Evolutionary conservation across 2,329 filamentous ascomycete species (phyloP).

Genomic region (Aaosphaeria pasadenensis): DNA sequence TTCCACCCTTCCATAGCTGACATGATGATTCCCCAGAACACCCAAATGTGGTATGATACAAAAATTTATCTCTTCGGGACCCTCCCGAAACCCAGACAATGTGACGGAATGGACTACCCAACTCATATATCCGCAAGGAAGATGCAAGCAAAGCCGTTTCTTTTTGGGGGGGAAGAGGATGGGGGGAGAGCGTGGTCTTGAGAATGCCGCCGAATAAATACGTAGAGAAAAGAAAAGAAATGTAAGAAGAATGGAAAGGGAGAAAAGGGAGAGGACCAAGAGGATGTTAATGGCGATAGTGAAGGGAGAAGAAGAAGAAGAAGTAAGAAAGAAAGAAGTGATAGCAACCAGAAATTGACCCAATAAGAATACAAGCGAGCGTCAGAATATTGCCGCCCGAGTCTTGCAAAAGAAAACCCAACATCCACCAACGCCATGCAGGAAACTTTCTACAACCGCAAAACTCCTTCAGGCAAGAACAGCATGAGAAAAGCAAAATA

Average conservation of each 20-base stretch:
- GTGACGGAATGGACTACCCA: constrained; percentile 7
- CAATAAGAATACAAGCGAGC: constrained; percentile 30
- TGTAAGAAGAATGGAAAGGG: background rate
- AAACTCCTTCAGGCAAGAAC: background rate
- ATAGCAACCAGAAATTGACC: background rate
- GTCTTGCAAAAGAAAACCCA: constrained; percentile 10
- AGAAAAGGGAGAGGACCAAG: background rate
- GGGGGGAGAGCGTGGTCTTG: no score
- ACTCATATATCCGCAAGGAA: constrained; percentile 5
- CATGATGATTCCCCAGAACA: constrained; percentile 6
- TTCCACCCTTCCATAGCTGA: background rate
- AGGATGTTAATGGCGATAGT: background rate
- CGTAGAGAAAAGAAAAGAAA: background rate
- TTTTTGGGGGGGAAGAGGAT: constrained; percentile 7
- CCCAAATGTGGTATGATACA: constrained; percentile 31
- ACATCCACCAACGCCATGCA: constrained; percentile 31
- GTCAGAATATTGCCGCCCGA: constrained; percentile 20
- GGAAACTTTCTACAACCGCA: constrained; percentile 7
- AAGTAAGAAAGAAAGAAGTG: constrained; percentile 2
- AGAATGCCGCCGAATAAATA: no score
- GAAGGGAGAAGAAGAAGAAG: constrained; percentile 1
- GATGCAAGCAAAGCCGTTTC: constrained; percentile 28
- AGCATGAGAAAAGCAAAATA: constrained; percentile 1
- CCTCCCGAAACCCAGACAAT: constrained; percentile 6
- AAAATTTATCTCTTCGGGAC: background rate